Evolutionary conservation across 345 rosid genomes (phyloP).

Genomic region (Arabidopsis suecica): DNA sequence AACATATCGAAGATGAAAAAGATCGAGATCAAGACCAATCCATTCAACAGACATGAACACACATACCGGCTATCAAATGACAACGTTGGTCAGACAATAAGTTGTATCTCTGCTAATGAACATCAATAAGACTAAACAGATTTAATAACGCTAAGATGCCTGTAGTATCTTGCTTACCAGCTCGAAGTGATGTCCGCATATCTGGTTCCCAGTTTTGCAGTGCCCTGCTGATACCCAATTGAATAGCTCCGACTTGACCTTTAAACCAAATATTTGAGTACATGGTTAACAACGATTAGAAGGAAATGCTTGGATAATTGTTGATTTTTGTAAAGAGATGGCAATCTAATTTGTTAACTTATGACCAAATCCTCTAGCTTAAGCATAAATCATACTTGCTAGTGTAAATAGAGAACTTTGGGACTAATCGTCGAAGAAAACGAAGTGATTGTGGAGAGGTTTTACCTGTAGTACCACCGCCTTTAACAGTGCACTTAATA

Average conservation of each 20-base stretch:
- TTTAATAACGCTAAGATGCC: background rate
- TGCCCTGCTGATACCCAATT: slow-evolving; percentile 87
- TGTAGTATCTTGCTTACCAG: slow-evolving; percentile 52
- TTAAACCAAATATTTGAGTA: slow-evolving; percentile 20
- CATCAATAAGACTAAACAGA: background rate
- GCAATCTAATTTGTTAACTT: slow-evolving; percentile 1
- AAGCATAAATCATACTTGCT: slow-evolving; percentile 4
- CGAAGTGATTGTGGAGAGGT: background rate
- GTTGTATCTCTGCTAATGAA: slow-evolving; percentile 16
- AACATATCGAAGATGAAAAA: slow-evolving; percentile 11
- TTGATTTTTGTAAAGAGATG: background rate
- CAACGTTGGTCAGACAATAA: background rate
- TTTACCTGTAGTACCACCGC: slow-evolving; percentile 92
- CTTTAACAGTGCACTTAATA: slow-evolving; percentile 81
- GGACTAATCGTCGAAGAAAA: background rate
- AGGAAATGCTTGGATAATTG: background rate
- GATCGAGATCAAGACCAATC: background rate
- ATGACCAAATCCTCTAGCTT: slow-evolving; percentile 5
- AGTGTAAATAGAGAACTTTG: background rate
- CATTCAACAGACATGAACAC: slow-evolving; percentile 4
- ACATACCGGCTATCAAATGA: slow-evolving; percentile 1
- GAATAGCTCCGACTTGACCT: slow-evolving; percentile 99
- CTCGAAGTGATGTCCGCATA: slow-evolving; percentile 79
- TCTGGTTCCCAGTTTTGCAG: slow-evolving; percentile 96
- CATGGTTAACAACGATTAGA: background rate